A percentile compares a stretch with the other conserved stretches of the same genome.
Conservation (phyloP, 257 asterid species). For the Ehretia macrophylla region DNA sequence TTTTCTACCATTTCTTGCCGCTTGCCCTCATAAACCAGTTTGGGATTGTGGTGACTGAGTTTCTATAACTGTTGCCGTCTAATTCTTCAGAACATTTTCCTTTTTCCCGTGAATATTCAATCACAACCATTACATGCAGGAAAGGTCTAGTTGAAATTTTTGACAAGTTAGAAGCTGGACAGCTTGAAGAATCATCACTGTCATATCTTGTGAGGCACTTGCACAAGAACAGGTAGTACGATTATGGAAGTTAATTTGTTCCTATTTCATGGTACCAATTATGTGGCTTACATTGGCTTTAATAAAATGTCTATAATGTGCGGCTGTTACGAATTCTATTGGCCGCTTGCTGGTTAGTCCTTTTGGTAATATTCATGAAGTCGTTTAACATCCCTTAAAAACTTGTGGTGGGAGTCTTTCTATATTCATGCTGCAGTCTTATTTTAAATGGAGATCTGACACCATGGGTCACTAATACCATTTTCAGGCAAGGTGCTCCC, state of each 20-base stretch:
- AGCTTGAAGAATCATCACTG: slow-evolving; percentile 45
- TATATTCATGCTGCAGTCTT: too few species aligned
- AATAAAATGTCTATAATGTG: too few species aligned
- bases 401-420: too few species aligned
- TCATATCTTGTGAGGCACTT: slow-evolving; percentile 53
- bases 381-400: too few species aligned
- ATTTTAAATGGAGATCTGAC: neutral
- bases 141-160: slow-evolving; percentile 72
- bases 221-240: slow-evolving; percentile 62
- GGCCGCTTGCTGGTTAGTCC: too few species aligned
- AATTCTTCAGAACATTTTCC: neutral
- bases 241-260: slow-evolving; percentile 3
- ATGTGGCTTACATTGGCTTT: neutral
- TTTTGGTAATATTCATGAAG: too few species aligned
- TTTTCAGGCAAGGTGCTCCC: slow-evolving; percentile 72
- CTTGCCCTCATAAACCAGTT: too few species aligned
- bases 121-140: slow-evolving; percentile 41
- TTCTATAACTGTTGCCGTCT: neutral
- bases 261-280: neutral
- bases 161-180: slow-evolving; percentile 68
- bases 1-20: too few species aligned
- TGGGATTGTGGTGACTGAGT: too few species aligned
- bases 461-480: neutral
- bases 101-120: neutral
- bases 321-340: too few species aligned